Conservation (phyloP, 2,329 filamentous ascomycete species). For the Phialophora chinensis region DNA sequence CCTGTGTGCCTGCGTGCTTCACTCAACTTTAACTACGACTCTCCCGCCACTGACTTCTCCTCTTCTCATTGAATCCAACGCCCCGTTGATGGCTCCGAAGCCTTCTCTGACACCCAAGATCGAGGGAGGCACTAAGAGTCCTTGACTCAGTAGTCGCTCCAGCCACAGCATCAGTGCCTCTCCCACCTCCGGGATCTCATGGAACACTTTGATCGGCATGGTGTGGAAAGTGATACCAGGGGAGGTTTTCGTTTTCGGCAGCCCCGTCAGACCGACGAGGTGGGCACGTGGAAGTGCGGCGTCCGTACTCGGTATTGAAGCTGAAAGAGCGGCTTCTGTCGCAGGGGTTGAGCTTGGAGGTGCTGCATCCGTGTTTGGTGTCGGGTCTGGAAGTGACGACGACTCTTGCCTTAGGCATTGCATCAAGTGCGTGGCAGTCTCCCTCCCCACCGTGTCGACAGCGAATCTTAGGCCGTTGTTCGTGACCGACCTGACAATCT, state of each 20-base stretch:
- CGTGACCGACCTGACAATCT: conserved; percentile 67
- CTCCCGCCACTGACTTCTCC: conserved; percentile 72
- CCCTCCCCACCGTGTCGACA: conserved; percentile 70
- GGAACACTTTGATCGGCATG: conserved; percentile 78
- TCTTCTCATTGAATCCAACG: conserved; percentile 68
- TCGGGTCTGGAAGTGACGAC: not conserved
- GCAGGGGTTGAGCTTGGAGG: not conserved
- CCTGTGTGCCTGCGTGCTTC: not conserved
- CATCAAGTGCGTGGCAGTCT: conserved; percentile 66
- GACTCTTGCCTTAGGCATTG: conserved; percentile 52
- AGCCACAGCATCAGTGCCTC: conserved; percentile 69
- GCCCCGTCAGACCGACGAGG: conserved; percentile 69
- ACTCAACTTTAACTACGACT: conserved; percentile 60
- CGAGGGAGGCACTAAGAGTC: conserved; percentile 68
- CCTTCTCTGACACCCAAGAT: conserved; percentile 66
- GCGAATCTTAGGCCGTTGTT: conserved; percentile 65
- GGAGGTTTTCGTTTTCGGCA: conserved; percentile 63
- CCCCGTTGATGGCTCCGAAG: conserved; percentile 69
- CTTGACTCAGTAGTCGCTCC: conserved; percentile 64
- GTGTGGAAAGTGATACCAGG: conserved; percentile 58
- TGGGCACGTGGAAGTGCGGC: conserved; percentile 52
- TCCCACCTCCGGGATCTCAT: conserved; percentile 69
- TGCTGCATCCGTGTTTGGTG: not conserved
- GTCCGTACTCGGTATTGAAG: not conserved
- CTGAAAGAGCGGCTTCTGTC: not conserved